A percentile compares a stretch with the other conserved stretches of the same genome.
These are phyloP conservation scores for Fraxinus xanthoxyloides DNA, from an alignment of 305 asterid species.

Conservation along the genomic window DNA sequence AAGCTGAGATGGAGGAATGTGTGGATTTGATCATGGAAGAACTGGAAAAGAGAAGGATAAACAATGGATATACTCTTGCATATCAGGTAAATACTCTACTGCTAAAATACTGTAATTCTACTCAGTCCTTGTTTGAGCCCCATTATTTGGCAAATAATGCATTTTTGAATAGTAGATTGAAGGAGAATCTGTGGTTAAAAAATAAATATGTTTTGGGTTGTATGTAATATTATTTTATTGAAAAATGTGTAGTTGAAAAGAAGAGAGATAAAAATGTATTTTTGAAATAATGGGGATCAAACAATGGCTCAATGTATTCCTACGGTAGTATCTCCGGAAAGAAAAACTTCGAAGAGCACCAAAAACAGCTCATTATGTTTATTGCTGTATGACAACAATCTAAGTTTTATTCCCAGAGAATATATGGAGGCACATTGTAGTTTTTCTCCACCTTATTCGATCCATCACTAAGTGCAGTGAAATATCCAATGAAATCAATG, in stretches of 20 bases:
- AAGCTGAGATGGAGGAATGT: slow-evolving; percentile 99
- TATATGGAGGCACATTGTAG: neutral
- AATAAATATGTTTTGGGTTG: too few relatives aligned
- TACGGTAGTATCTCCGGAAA: neutral
- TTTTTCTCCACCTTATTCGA: neutral
- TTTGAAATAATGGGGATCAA: too few relatives aligned
- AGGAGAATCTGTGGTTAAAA: too few relatives aligned
- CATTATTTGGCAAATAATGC: too few relatives aligned
- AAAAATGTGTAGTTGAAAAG: too few relatives aligned
- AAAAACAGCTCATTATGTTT: neutral
- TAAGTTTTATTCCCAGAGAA: neutral
- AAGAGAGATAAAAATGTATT: too few relatives aligned
- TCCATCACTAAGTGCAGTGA: neutral
- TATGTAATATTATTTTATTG: too few relatives aligned
- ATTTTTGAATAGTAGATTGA: too few relatives aligned
- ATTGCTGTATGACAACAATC: neutral
- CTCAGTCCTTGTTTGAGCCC: neutral
- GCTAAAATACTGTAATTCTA: neutral
- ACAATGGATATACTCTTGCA: slow-evolving; percentile 80
- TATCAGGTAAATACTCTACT: slow-evolving; percentile 63
- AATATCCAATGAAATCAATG: neutral
- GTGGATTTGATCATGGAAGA: slow-evolving; percentile 98
- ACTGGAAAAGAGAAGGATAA: slow-evolving; percentile 67
- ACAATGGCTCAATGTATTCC: neutral
- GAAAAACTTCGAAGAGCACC: neutral